Conservation (phyloP, 2,329 filamentous ascomycete genomes). For the Apiospora saccharicola region DNA sequence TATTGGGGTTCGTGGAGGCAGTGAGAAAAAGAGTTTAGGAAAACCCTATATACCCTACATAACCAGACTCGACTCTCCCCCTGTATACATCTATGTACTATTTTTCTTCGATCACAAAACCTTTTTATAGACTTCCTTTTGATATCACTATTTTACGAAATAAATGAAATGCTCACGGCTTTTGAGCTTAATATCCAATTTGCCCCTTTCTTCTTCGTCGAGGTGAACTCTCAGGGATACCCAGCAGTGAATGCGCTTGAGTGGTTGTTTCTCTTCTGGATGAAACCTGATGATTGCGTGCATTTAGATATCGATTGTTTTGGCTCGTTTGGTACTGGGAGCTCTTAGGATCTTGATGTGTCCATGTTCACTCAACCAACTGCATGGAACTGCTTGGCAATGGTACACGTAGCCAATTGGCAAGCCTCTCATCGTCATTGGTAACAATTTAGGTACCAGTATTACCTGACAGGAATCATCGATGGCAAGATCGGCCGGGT, state of each 20-base stretch:
- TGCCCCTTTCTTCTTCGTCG: background rate
- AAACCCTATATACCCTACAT: too few species aligned
- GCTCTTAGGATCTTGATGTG: background rate
- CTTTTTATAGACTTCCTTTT: background rate
- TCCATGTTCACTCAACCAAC: background rate
- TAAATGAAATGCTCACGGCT: background rate
- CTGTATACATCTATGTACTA: conserved; percentile 2
- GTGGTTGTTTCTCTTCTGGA: background rate
- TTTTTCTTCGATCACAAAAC: conserved; percentile 1
- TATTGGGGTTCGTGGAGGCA: conserved; percentile 24
- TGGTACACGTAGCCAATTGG: background rate
- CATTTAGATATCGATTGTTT: background rate
- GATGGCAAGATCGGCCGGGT: background rate
- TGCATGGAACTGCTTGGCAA: background rate
- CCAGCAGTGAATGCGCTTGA: background rate
- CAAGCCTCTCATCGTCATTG: background rate
- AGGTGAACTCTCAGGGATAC: background rate
- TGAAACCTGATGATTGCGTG: background rate
- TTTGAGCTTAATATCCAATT: conserved; percentile 13
- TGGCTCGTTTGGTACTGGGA: background rate
- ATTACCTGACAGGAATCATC: background rate
- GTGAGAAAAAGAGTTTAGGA: background rate
- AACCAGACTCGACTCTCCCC: background rate
- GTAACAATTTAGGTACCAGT: background rate
- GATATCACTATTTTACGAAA: conserved; percentile 6